Conservation (phyloP, 202 grass and related monocot species). For the Bolboschoenoplectus hybrid region DNA sequence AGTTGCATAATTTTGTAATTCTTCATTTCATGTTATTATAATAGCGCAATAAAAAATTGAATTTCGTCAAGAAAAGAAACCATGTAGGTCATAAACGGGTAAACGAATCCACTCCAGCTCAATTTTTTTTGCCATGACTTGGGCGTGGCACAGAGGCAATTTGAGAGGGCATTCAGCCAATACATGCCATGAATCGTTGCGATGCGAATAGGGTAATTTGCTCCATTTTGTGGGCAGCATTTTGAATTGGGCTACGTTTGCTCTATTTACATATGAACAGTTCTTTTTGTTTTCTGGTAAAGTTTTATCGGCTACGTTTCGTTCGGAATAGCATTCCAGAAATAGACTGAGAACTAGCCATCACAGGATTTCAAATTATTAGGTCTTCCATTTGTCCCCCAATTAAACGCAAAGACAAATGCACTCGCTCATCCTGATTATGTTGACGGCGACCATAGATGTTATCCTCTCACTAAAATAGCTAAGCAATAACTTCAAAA, state of each 20-base stretch:
- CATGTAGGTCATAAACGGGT: not conserved
- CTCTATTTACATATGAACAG: no score
- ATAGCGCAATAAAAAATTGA: not conserved
- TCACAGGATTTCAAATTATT: not conserved
- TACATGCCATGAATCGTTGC: no score
- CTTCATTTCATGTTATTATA: conserved; percentile 2
- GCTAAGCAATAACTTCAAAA: not conserved
- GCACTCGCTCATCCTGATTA: no score
- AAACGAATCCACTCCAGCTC: not conserved
- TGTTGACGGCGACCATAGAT: not conserved
- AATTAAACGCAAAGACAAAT: no score
- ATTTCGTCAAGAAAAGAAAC: not conserved
- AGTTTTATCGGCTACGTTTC: not conserved
- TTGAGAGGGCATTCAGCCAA: no score
- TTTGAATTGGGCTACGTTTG: not conserved
- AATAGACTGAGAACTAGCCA: not conserved
- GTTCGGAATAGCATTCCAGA: not conserved
- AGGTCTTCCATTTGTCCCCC: no score
- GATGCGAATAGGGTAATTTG: no score
- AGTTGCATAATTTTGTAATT: not conserved
- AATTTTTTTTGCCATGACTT: not conserved
- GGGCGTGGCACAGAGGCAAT: no score
- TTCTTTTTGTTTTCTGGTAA: not conserved
- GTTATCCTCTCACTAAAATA: not conserved
- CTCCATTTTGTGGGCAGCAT: not conserved